These are phyloP conservation scores for Beauveria pseudobassiana DNA, from an alignment of 2,329 filamentous ascomycete species.

Conservation along the genomic window DNA sequence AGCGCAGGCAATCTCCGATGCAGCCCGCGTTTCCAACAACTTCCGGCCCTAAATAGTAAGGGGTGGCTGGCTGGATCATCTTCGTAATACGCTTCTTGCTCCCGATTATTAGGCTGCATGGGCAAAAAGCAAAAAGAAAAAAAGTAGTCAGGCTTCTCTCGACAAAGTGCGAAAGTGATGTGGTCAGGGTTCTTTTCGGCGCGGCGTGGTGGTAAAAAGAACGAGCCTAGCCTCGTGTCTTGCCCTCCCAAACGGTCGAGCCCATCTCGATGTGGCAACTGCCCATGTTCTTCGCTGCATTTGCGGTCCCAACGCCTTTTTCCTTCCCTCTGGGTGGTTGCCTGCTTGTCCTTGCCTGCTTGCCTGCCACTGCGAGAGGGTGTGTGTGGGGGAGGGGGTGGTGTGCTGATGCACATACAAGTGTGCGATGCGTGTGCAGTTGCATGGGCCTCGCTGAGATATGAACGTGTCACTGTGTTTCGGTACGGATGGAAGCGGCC, in stretches of 20 bases:
- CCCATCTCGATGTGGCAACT: slow-evolving; percentile 3
- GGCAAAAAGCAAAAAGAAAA: neutral
- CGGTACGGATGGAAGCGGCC: no score
- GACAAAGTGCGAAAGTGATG: neutral
- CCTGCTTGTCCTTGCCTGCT: no score
- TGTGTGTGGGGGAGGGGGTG: neutral
- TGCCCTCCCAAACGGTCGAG: neutral
- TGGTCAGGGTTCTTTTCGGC: neutral
- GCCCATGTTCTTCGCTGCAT: neutral
- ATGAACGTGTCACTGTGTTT: no score
- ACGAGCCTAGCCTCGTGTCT: neutral
- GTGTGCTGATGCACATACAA: neutral
- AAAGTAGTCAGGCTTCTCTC: neutral
- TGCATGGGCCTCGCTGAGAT: neutral
- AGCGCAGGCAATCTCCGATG: slow-evolving; percentile 3
- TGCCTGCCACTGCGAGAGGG: no score
- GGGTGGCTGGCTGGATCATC: no score
- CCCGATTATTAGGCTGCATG: neutral
- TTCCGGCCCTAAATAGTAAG: no score
- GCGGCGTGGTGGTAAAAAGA: neutral
- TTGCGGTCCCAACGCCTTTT: neutral
- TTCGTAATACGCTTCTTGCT: neutral
- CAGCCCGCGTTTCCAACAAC: neutral
- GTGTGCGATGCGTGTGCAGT: neutral
- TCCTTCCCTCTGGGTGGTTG: neutral